Evolutionary conservation across 345 rosid species (phyloP).

Genomic region (Raphanus raphanistrum): DNA sequence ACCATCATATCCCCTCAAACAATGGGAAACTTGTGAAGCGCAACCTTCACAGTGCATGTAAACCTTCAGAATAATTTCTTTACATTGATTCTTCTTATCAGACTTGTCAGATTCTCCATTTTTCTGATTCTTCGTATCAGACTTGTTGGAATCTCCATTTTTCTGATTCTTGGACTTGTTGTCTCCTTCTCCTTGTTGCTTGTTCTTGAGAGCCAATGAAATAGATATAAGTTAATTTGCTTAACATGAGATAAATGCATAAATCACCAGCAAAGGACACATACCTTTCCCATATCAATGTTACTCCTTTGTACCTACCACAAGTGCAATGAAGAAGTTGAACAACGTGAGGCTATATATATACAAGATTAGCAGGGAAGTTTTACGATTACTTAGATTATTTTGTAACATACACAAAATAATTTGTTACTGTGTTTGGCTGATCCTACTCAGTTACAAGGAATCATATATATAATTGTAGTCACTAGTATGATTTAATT

Average conservation of each 20-base stretch:
- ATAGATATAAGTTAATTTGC: not conserved
- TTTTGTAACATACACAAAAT: slow-evolving; percentile 25
- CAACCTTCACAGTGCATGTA: slow-evolving; percentile 75
- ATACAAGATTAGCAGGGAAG: not conserved
- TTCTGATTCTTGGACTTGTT: slow-evolving; percentile 12
- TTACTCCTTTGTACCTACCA: not conserved
- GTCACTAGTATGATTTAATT: not conserved
- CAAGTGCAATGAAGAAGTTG: slow-evolving; percentile 15
- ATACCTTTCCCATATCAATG: slow-evolving; percentile 36
- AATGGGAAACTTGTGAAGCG: slow-evolving; percentile 47
- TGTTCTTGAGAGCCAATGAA: slow-evolving; percentile 20
- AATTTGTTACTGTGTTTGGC: slow-evolving; percentile 17
- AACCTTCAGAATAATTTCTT: slow-evolving; percentile 60
- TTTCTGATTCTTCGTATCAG: slow-evolving; percentile 13
- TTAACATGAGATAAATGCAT: not conserved
- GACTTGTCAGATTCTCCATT: slow-evolving; percentile 8
- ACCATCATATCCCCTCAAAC: slow-evolving; percentile 61
- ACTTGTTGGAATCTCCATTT: slow-evolving; percentile 9
- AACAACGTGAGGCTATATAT: not conserved
- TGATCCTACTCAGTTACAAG: slow-evolving; percentile 10
- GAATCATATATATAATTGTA: slow-evolving; percentile 1
- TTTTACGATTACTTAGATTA: not conserved
- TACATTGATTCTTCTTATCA: slow-evolving; percentile 29
- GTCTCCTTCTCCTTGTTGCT: slow-evolving; percentile 16
- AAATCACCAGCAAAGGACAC: not conserved